Conservation (phyloP, 2,329 filamentous ascomycete species). For the Curvularia lunata region DNA sequence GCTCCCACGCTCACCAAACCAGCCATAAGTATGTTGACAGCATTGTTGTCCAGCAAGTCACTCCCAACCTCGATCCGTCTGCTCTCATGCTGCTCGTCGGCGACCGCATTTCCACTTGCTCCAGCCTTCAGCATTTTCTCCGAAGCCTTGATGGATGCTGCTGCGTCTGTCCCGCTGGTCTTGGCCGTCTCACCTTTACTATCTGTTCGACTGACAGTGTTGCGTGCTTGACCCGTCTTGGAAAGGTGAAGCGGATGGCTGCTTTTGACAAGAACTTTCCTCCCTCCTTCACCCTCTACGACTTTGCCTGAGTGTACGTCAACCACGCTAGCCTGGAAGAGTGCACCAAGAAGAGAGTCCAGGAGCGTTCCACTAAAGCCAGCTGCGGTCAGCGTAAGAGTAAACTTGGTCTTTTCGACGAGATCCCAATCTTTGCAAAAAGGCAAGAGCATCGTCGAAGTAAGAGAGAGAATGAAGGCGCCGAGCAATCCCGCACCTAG, state of each 20-base stretch:
- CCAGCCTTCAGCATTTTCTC: conserved; percentile 45
- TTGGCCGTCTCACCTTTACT: conserved; percentile 48
- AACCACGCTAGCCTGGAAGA: conserved; percentile 84
- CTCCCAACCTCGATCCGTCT: conserved; percentile 66
- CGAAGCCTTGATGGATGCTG: conserved; percentile 29
- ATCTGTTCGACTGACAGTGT: conserved; percentile 50
- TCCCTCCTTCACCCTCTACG: conserved; percentile 82
- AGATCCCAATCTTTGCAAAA: conserved; percentile 61
- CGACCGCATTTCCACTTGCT: conserved; percentile 31
- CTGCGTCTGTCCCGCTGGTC: conserved; percentile 34
- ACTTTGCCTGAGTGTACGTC: conserved; percentile 86
- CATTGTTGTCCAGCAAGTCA: conserved; percentile 90
- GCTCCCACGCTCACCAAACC: conserved; percentile 77
- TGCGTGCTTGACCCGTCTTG: conserved; percentile 39
- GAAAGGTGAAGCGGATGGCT: conserved; percentile 39
- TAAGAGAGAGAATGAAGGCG: conserved; percentile 71
- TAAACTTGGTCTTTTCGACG: conserved; percentile 46
- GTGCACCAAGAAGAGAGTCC: conserved; percentile 84
- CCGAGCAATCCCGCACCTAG: conserved; percentile 76
- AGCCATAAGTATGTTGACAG: conserved; percentile 93
- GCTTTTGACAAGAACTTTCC: conserved; percentile 57
- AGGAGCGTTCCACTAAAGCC: conserved; percentile 81
- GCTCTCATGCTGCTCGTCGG: conserved; percentile 52
- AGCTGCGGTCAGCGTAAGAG: conserved; percentile 68
- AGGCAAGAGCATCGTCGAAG: conserved; percentile 71